A percentile compares a stretch with the other conserved stretches of the same genome.
These are phyloP conservation scores for Talaromyces sp. DNA, from an alignment of 2,329 filamentous ascomycete species.

Conservation along the genomic window DNA sequence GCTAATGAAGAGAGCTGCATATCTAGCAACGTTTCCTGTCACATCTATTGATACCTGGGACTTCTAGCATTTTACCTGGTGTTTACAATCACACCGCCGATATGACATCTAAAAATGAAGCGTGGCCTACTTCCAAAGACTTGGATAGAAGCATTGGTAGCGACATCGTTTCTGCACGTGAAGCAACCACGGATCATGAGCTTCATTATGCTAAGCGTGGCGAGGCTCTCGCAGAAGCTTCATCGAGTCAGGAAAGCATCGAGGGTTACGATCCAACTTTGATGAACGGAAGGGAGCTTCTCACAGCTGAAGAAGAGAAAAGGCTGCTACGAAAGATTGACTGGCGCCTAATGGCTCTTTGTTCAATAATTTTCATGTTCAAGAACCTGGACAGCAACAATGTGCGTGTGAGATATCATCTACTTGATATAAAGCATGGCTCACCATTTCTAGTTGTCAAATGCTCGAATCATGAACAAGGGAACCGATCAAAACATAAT, in stretches of 20 bases:
- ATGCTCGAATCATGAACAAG: slow-evolving; percentile 41
- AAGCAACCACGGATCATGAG: slow-evolving; percentile 1
- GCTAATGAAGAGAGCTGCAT: background rate
- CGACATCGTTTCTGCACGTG: background rate
- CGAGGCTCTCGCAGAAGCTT: slow-evolving; percentile 12
- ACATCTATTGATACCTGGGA: background rate
- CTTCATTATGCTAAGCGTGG: slow-evolving; percentile 26
- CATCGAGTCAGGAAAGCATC: slow-evolving; percentile 15
- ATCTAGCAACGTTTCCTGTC: background rate
- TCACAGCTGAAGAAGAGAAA: slow-evolving; percentile 49
- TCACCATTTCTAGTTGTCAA: slow-evolving; percentile 28
- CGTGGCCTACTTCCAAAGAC: background rate
- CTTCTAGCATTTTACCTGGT: background rate
- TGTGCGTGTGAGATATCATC: slow-evolving; percentile 15
- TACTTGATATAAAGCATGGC: background rate
- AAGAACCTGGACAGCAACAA: slow-evolving; percentile 38
- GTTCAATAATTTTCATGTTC: slow-evolving; percentile 35
- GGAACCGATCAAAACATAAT: slow-evolving; percentile 33
- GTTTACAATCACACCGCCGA: background rate
- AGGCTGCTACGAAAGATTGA: slow-evolving; percentile 49
- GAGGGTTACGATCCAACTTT: slow-evolving; percentile 33
- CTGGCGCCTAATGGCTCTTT: slow-evolving; percentile 48
- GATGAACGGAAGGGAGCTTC: slow-evolving; percentile 34
- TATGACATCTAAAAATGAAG: background rate
- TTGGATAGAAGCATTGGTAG: background rate